phyloP scores from a whole-genome alignment of 2,329 filamentous ascomycete genomes.

The Remersonia thermophila region DNA sequence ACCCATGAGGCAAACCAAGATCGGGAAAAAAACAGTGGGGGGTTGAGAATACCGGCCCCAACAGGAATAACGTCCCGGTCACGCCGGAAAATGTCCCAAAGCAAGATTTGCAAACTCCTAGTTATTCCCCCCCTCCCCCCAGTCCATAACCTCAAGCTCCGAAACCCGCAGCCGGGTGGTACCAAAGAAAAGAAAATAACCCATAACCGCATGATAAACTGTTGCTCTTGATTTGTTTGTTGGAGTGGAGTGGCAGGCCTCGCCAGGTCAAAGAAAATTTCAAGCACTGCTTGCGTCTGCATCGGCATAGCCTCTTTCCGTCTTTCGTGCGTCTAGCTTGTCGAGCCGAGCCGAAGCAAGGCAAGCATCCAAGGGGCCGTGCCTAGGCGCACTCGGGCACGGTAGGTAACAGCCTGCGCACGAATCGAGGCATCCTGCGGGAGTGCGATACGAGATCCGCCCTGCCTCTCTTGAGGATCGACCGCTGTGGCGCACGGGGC shows the following conservation, averaged over 20 bases:
- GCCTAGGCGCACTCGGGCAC: constrained; percentile 23
- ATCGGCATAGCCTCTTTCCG: constrained; percentile 9
- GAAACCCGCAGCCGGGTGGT: constrained; percentile 3
- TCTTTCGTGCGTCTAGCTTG: constrained; percentile 5
- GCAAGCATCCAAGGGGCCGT: too few relatives aligned
- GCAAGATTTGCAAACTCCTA: too few relatives aligned
- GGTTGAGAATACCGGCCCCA: too few relatives aligned
- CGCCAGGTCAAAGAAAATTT: constrained; percentile 5
- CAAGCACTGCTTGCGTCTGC: constrained; percentile 7
- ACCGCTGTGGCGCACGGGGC: constrained; percentile 28
- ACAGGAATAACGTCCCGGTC: too few relatives aligned
- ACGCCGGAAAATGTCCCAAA: constrained; percentile 2
- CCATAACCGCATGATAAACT: constrained; percentile 12
- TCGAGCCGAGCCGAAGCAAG: background rate
- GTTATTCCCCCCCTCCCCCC: constrained; percentile 7
- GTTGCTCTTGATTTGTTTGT: constrained; percentile 3
- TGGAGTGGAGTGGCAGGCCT: constrained; percentile 12
- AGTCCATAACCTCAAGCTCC: constrained; percentile 1
- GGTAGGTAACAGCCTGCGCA: constrained; percentile 26
- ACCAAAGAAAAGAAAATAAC: constrained; percentile 8
- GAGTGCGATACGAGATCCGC: constrained; percentile 26
- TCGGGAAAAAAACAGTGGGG: too few relatives aligned
- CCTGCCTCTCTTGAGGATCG: constrained; percentile 33
- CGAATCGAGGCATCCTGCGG: constrained; percentile 25
- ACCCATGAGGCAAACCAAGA: too few relatives aligned